These are phyloP conservation scores for Lyophyllum shimeji DNA, from an alignment of 768 basidiomycete species.

Conservation along the genomic window DNA sequence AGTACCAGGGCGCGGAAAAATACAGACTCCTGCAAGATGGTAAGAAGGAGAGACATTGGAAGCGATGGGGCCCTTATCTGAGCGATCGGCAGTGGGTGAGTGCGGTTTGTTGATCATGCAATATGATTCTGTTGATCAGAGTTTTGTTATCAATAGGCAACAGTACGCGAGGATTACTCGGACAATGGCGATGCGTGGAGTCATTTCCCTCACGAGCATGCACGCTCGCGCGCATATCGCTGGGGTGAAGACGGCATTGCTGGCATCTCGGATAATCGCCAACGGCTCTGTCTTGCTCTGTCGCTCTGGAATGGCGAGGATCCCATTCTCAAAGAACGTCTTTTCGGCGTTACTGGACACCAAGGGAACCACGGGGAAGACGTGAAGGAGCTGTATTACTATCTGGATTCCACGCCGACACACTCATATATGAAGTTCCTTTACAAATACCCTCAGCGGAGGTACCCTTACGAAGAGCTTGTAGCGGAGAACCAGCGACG, in stretches of 20 bases:
- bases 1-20: conserved; percentile 82
- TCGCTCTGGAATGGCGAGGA: conserved; percentile 96
- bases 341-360: conserved; percentile 95
- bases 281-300: conserved; percentile 86
- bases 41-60: conserved; percentile 87
- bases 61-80: conserved; percentile 98
- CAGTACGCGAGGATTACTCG: conserved; percentile 98
- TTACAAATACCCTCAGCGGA: conserved; percentile 96
- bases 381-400: conserved; percentile 98
- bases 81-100: conserved; percentile 97
- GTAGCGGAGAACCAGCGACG: conserved; percentile 82
- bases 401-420: conserved; percentile 96
- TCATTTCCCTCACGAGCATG: conserved; percentile 93
- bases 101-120: conserved; percentile 6
- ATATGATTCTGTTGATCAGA: conserved; percentile 7
- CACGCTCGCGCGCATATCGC: conserved; percentile 90
- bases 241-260: conserved; percentile 99
- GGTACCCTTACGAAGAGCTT: conserved; percentile 93
- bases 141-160: conserved; percentile 60
- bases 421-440: conserved; percentile 99
- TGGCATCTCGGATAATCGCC: conserved; percentile 96
- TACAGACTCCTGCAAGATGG: conserved; percentile 84
- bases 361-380: conserved; percentile 99
- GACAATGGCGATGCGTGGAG: conserved; percentile 94
- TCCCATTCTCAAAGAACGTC: conserved; percentile 92